Base-by-base conservation (phyloP, 2,329 filamentous ascomycete species). In the Fusarium nisikadoi region DNA sequence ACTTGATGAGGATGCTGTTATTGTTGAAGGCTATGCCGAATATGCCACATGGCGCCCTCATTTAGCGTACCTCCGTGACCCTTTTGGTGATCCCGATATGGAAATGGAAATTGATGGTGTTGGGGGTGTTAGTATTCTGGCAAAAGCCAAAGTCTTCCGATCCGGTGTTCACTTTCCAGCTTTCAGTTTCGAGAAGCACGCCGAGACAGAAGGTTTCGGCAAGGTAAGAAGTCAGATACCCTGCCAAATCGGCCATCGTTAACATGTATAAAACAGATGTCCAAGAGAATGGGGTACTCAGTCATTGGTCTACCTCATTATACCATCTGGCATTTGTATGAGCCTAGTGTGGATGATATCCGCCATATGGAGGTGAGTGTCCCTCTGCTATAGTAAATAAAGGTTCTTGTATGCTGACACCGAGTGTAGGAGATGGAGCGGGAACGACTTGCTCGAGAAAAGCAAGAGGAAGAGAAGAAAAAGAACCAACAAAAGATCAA, bases 81-180 rank as follows among this genome's bases (percentile, higher is more conserved):
- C 96, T 4, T 98, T 97, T 78, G 96, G 96, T 42, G 96, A 99
- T 79, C 95, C 95, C 25, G 96, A 99, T 80, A 98, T 98, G 92
- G 96, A 99, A 81, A 98, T 99, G 96, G 96, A 99, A 78, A 95
- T 99, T 76, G 96, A 99, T 76, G 96, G 96, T 74, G 95, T 99
- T 50, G 95, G 96, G 55, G 96, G 96, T 83, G 96, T 99, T 76
- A 98, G 94, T 84, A 99, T 99, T 77, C 83, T 99, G 76, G 95
- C 96, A 49, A 99, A 98, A 83, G 96, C 96, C 4, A 93, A 92
- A 76, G 96, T 99, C 2, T 99, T 99, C 86, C 91, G 96, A 70
- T 92, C 93, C 49, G 96, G 96, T 46, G 95, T 97, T 38, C 96
- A 99, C 82, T 99, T 99, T 83, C 96, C 96, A 6, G 96, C 96